Conservation (phyloP, 2,329 filamentous ascomycete genomes). For the Lojkania enalia region DNA sequence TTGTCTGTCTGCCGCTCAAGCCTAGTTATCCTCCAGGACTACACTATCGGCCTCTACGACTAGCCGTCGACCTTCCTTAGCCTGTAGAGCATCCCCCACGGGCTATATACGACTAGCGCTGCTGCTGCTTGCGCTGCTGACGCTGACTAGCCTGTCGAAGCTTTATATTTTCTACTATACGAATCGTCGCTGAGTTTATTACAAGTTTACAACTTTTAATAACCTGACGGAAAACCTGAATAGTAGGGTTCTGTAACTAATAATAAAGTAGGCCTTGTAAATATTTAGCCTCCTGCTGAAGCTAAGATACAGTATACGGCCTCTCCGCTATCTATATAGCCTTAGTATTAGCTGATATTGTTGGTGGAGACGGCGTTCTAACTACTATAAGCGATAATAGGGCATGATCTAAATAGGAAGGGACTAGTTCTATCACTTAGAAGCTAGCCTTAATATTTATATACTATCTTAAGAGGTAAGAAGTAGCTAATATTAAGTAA, state of each 20-base stretch:
- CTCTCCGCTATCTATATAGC: too few relatives aligned
- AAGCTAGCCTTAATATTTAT: background rate
- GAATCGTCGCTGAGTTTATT: conserved; percentile 2
- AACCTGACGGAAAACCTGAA: conserved; percentile 17
- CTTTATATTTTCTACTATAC: background rate
- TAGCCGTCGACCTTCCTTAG: conserved; percentile 8
- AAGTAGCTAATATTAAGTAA: too few relatives aligned
- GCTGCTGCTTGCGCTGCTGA: conserved; percentile 5
- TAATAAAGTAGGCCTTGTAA: conserved; percentile 14
- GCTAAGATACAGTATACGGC: too few relatives aligned
- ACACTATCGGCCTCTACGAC: conserved; percentile 3
- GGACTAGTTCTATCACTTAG: conserved; percentile 8
- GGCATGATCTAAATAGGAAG: too few relatives aligned
- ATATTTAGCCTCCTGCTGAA: conserved; percentile 22
- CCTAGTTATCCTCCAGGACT: background rate
- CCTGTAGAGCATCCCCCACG: conserved; percentile 9
- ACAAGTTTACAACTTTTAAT: conserved; percentile 18
- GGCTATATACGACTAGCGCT: conserved; percentile 11
- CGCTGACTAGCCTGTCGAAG: conserved; percentile 1
- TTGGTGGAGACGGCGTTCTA: conserved; percentile 9
- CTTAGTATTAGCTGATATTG: too few relatives aligned
- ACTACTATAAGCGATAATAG: conserved; percentile 10
- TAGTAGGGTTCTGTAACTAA: conserved; percentile 21
- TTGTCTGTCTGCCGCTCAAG: background rate
- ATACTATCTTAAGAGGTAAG: conserved; percentile 10